A percentile compares a stretch with the other conserved stretches of the same genome.
phyloP scores from a whole-genome alignment of 192 early-diverging fungal species.

The Entomortierella parvispora region DNA sequence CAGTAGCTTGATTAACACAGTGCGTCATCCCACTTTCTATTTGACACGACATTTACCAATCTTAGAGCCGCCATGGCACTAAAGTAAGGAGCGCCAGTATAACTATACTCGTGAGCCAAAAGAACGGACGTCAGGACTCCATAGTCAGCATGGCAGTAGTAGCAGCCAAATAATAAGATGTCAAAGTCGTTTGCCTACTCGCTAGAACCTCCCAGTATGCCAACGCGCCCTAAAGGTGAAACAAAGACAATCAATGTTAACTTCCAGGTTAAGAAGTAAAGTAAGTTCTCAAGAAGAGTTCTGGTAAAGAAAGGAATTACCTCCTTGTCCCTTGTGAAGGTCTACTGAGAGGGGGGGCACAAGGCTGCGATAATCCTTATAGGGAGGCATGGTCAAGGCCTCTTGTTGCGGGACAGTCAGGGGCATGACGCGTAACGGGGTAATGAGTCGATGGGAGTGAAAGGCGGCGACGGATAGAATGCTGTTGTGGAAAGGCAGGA shows the following conservation, averaged over 20 bases:
- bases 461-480: no score
- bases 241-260: not conserved
- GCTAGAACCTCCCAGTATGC: slow-evolving; percentile 84
- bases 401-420: not conserved
- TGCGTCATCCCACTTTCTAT: not conserved
- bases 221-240: slow-evolving; percentile 68
- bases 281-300: not conserved
- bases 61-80: slow-evolving; percentile 77
- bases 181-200: slow-evolving; percentile 61
- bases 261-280: not conserved
- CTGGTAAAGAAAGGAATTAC: slow-evolving; percentile 44
- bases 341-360: slow-evolving; percentile 68
- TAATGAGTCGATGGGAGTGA: no score
- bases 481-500: no score
- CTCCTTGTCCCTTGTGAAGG: slow-evolving; percentile 86
- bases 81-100: slow-evolving; percentile 95
- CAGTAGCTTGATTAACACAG: not conserved
- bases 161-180: not conserved
- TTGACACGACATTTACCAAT: slow-evolving; percentile 55
- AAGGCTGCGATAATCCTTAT: slow-evolving; percentile 30
- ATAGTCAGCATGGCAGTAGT: not conserved
- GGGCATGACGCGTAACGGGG: no score
- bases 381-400: slow-evolving; percentile 16
- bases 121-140: not conserved
- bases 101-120: slow-evolving; percentile 65